Base-by-base conservation (phyloP, 2,329 filamentous ascomycete genomes). In the Paraphaeosphaeria minitans region DNA sequence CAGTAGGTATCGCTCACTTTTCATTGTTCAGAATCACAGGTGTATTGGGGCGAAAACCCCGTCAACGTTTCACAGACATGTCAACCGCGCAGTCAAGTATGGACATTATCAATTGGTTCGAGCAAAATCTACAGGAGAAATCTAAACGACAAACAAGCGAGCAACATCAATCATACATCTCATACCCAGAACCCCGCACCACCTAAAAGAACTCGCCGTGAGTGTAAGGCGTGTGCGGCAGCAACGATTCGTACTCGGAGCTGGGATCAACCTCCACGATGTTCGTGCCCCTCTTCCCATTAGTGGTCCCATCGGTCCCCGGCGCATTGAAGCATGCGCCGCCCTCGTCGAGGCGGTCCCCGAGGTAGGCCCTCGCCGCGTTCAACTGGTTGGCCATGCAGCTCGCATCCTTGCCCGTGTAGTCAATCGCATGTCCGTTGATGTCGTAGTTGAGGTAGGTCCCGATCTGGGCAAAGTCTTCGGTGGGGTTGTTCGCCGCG, bases 341-440 rank as follows among this genome's bases (percentile, higher is more conserved):
- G 27, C 35, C 35, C 41, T 45, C 46, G 13, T 53, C 41, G 33
- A 53, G 51, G 22, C 51, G 51, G 41, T 53, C 51, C 5, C 41
- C 51, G n/a, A 53, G 51, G 19, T 58, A 59, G 29, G 24, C 42
- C 57, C 29, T 52, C 12, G 60, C 61, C 24, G 55, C 41, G 21
- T 46, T 47, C 27, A 63, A 50, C 53, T 63, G 61, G 46, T 60
- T 58, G n/a, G n/a, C 31, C 60, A 60, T 63, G 46, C 60, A 62
- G 6, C 22, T 24, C 27, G 50, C 46, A 31, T 58, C 55, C 29
- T 54, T 56, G 45, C 29, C 53, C 1, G 57, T 47, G 35, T 58
- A 60, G 19, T 42, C 41, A 13, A 60, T 58, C 13, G 55, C 29
- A 22, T 45, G 52, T 2, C 55, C 57, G 37, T 63, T 63, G n/a